phyloP scores from a whole-genome alignment of 1,284 basidiomycete species.

The Boletus semigastroideus region DNA sequence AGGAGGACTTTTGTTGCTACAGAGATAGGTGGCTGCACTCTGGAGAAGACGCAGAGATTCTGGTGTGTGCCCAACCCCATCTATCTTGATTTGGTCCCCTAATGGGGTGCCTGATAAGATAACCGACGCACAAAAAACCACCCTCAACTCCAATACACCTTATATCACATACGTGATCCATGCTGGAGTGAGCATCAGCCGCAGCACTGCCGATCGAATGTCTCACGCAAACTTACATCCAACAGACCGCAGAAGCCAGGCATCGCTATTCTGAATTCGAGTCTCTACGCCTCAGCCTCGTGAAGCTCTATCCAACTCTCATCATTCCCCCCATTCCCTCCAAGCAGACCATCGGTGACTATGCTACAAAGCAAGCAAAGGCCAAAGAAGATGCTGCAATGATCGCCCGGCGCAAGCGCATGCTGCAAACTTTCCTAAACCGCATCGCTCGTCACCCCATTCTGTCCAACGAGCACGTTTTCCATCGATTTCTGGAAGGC shows the following conservation, averaged over 20 bases:
- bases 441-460: conserved; percentile 89
- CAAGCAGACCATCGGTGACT: conserved; percentile 94
- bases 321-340: conserved; percentile 98
- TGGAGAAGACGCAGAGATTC: conserved; percentile 76
- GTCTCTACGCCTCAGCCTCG: conserved; percentile 81
- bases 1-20: conserved; percentile 73
- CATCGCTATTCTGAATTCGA: conserved; percentile 98
- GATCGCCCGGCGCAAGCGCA: conserved; percentile 89
- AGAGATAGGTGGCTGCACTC: conserved; percentile 76
- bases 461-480: conserved; percentile 90
- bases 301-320: conserved; percentile 90
- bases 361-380: conserved; percentile 95
- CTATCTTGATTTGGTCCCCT: conserved; percentile 5
- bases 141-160: conserved; percentile 78
- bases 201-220: neutral
- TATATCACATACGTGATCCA: conserved; percentile 96
- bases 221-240: conserved; percentile 9
- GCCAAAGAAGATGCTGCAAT: conserved; percentile 95
- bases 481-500: conserved; percentile 93
- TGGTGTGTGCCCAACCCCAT: conserved; percentile 46
- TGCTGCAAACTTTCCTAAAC: conserved; percentile 95
- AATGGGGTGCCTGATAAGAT: conserved; percentile 55
- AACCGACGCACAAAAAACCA: conserved; percentile 93
- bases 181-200: conserved; percentile 64
- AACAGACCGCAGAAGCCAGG: conserved; percentile 77